Base-by-base conservation (phyloP, 129 eudicot species). In the Escallonia herrerae region DNA sequence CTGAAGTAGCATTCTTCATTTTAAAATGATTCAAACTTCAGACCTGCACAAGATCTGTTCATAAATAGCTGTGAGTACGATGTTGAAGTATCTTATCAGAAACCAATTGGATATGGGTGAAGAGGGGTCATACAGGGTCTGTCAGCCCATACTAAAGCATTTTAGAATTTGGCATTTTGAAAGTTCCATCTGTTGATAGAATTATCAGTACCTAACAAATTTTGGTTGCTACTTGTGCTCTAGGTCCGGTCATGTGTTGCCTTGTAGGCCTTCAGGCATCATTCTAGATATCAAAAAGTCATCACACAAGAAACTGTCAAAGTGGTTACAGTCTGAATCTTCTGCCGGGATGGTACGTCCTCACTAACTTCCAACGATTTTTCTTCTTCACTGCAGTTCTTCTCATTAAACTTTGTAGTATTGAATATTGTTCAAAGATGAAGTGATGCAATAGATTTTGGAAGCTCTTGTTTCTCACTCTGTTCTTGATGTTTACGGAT, bases 221-320 rank as follows among this genome's bases (percentile, higher is more conserved):
- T 4, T 41, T 67, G 63, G 53, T 14, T 53, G 9, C 6, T 62
- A 58, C 13, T 64, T 62, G 52, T 68, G 43, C 52, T 79, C 69
- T 74, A 91, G 98, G 98, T 82, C 98, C 5, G 65, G 81, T 72
- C 96, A 91, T 70, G 90, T 91, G 10, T 71, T 91, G 78, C 89
- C 98, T 43, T 87, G 96, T 80, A 85, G 98, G 77, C 96, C 96
- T 62, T 68, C 91, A 4, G 96, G 96, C 33, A 58, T 75, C 6
- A 82, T 89, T 37, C 75, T 93, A 61, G 96, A 89, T 77, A 80
- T 93, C 6, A 88, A 82, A 69, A 93, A 93, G 77, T 93, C 98
- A 11, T 88, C 96, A 49, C 82, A 79, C 73, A 93, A 93, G 87
- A 93, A 93, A 82, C 59, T 93, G 73, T 81, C 99, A 7, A 93